phyloP scores from a whole-genome alignment of 1,284 basidiomycete genomes.

The Hypsizygus ulmarius region DNA sequence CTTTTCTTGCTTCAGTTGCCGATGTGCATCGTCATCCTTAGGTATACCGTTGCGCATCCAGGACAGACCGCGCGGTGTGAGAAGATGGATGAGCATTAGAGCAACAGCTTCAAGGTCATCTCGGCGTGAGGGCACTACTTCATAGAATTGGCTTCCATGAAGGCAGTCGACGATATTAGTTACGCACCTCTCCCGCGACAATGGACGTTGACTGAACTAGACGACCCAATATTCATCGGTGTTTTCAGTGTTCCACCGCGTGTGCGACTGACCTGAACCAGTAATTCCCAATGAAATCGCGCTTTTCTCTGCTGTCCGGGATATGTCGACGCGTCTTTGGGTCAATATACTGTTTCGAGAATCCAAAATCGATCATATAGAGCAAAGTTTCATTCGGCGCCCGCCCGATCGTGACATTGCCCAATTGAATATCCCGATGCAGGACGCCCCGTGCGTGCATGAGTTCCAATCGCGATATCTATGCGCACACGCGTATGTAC shows the following conservation, averaged over 20 bases:
- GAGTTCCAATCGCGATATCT: slow-evolving; percentile 67
- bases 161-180: too few relatives aligned
- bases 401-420: slow-evolving; percentile 66
- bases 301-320: slow-evolving; percentile 58
- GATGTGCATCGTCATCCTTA: slow-evolving; percentile 60
- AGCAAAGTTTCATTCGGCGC: slow-evolving; percentile 54
- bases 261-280: slow-evolving; percentile 56
- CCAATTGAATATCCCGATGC: slow-evolving; percentile 75
- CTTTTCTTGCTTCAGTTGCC: slow-evolving; percentile 60
- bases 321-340: slow-evolving; percentile 60
- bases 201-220: slow-evolving; percentile 66
- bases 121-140: slow-evolving; percentile 64
- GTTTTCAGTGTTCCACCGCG: background rate
- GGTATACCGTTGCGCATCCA: slow-evolving; percentile 78
- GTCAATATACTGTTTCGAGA: slow-evolving; percentile 74
- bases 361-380: slow-evolving; percentile 83
- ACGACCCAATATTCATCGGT: slow-evolving; percentile 2
- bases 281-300: slow-evolving; percentile 78
- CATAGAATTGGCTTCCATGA: too few relatives aligned
- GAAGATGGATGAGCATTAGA: slow-evolving; percentile 73
- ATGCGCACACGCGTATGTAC: slow-evolving; percentile 5
- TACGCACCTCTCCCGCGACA: slow-evolving; percentile 65
- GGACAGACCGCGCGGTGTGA: slow-evolving; percentile 68
- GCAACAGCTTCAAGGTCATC: slow-evolving; percentile 75
- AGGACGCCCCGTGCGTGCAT: slow-evolving; percentile 72